phyloP scores from a whole-genome alignment of 352 stramenopile species.

The Globisporangium megalacanthum region DNA sequence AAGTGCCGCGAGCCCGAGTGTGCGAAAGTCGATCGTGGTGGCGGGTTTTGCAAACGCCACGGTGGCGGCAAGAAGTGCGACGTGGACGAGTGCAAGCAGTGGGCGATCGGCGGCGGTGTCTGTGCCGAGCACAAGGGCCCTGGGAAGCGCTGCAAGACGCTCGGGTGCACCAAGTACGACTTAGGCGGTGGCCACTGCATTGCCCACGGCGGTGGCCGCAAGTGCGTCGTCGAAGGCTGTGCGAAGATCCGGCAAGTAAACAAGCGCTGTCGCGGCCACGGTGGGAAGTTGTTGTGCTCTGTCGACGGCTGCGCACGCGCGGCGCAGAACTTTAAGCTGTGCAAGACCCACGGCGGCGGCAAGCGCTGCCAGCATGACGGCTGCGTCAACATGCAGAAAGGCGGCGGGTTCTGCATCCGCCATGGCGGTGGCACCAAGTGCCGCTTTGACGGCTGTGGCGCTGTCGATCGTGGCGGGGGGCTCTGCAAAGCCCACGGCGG shows the following conservation, averaged over 20 bases:
- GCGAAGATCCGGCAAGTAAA: conserved; percentile 84
- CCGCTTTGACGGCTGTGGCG: conserved; percentile 49
- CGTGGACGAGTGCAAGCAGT: conserved; percentile 66
- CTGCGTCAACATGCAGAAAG: conserved; percentile 82
- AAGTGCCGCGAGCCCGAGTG: conserved; percentile 69
- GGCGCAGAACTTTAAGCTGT: conserved; percentile 77
- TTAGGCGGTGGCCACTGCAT: conserved; percentile 82
- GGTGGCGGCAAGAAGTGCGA: conserved; percentile 85
- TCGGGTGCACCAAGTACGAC: conserved; percentile 78
- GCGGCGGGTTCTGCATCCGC: conserved; percentile 78
- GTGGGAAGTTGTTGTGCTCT: conserved; percentile 73
- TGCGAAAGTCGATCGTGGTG: conserved; percentile 74
- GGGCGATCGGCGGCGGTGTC: conserved; percentile 73
- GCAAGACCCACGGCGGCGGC: conserved; percentile 75
- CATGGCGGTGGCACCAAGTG: conserved; percentile 79
- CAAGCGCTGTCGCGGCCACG: conserved; percentile 77
- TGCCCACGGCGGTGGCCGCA: conserved; percentile 73
- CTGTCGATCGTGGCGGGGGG: conserved; percentile 73
- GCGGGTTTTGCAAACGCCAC: conserved; percentile 77
- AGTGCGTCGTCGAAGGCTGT: conserved; percentile 80
- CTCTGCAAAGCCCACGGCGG: conserved; percentile 82
- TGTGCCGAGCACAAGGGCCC: conserved; percentile 75
- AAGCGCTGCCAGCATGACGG: conserved; percentile 69
- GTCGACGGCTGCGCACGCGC: conserved; percentile 74
- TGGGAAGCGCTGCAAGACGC: conserved; percentile 73